Percentiles rank a stretch among this genome's conserved stretches.
Evolutionary conservation across 441 rosid genomes (phyloP).

Genomic region (Theobroma grandiflorum): DNA sequence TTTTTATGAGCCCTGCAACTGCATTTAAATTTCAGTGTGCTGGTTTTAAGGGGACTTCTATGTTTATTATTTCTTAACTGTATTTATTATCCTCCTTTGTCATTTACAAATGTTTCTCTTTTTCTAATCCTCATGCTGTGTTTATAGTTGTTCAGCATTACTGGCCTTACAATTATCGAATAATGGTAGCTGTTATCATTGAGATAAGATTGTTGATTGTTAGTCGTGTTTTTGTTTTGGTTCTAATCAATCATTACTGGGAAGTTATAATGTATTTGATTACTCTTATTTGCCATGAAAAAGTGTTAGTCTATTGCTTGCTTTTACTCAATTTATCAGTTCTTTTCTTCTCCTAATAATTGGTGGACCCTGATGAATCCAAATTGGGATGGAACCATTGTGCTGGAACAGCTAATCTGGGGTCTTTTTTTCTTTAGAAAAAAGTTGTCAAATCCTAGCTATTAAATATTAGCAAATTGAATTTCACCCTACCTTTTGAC

Average conservation of each 20-base stretch:
- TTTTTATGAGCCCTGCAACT: neutral
- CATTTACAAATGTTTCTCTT: too few relatives aligned
- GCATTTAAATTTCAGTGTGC: neutral
- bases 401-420: slow-evolving; percentile 4
- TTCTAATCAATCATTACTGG: neutral
- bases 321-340: neutral
- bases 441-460: neutral
- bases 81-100: neutral
- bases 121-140: too few relatives aligned
- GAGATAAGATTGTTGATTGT: too few relatives aligned
- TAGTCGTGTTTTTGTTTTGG: neutral
- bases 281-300: neutral
- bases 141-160: neutral
- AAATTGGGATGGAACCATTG: neutral
- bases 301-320: neutral
- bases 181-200: too few relatives aligned
- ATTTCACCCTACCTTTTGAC: neutral
- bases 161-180: neutral
- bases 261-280: neutral
- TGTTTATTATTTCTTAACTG: neutral
- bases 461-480: neutral
- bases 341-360: neutral
- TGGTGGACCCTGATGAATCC: slow-evolving; percentile 22
- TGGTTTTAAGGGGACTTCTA: neutral
- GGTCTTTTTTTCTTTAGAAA: neutral